Evolutionary conservation across 129 eudicot species (phyloP).

Genomic region (Helianthus tuberosus): DNA sequence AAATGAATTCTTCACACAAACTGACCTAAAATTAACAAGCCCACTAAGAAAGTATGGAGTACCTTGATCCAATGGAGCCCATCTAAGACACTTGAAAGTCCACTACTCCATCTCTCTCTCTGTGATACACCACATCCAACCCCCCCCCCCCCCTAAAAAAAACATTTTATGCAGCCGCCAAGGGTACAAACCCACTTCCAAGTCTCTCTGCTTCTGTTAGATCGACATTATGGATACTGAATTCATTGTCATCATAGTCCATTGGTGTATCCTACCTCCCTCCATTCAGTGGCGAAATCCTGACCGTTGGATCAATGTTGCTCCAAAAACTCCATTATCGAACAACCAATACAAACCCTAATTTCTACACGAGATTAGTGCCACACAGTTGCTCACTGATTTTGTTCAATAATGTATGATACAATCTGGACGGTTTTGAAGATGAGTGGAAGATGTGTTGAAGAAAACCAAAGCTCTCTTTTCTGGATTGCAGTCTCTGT

Average conservation of each 20-base stretch:
- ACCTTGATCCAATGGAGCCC: no score
- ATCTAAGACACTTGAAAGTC: no score
- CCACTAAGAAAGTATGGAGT: no score
- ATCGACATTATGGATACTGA: slow-evolving; percentile 65
- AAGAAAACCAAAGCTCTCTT: no score
- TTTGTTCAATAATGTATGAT: background rate
- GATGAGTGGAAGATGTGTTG: background rate
- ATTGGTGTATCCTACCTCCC: slow-evolving; percentile 86
- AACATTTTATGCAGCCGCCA: no score
- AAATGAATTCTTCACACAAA: no score
- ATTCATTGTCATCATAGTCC: slow-evolving; percentile 87
- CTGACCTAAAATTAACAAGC: no score
- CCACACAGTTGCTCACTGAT: background rate
- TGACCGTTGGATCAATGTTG: slow-evolving; percentile 44
- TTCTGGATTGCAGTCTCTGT: no score
- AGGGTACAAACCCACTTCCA: no score
- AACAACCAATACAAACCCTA: slow-evolving; percentile 36
- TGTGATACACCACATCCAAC: no score
- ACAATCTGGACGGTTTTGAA: background rate
- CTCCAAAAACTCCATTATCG: slow-evolving; percentile 22
- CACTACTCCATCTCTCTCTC: no score
- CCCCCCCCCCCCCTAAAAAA: no score
- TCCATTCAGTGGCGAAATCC: slow-evolving; percentile 73
- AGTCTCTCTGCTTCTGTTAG: slow-evolving; percentile 75
- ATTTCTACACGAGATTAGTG: background rate